Evolutionary conservation across 164 flowering plant species (phyloP).

Genomic region (Litsea cubeba): DNA sequence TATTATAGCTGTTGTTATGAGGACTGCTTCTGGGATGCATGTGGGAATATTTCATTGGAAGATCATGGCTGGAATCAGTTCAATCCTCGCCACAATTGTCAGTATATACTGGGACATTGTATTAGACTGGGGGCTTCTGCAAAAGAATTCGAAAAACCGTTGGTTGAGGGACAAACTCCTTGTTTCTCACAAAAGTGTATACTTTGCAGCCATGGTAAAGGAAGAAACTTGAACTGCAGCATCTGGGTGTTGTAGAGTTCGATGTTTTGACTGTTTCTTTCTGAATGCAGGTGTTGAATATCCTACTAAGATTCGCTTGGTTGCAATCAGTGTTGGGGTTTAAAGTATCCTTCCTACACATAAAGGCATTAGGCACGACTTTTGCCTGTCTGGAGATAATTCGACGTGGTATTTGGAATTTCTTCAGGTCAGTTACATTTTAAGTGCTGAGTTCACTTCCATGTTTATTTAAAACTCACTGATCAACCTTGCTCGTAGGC

Average conservation of each 20-base stretch:
- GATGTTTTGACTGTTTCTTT: background rate
- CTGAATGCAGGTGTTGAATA: constrained; percentile 46
- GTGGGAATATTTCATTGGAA: constrained; percentile 33
- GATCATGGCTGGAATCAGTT: constrained; percentile 46
- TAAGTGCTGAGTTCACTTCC: background rate
- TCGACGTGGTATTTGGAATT: constrained; percentile 79
- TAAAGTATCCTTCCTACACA: constrained; percentile 33
- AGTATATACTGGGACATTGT: constrained; percentile 74
- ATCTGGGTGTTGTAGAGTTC: background rate
- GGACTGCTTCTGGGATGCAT: constrained; percentile 43
- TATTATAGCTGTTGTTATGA: constrained; percentile 55
- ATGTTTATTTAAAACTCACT: too few relatives aligned
- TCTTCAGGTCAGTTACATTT: constrained; percentile 51
- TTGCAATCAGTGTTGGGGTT: constrained; percentile 49
- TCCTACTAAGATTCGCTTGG: constrained; percentile 67
- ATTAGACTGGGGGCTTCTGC: constrained; percentile 74
- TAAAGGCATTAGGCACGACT: constrained; percentile 28
- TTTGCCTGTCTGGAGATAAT: constrained; percentile 66
- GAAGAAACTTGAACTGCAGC: background rate
- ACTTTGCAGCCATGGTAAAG: constrained; percentile 59
- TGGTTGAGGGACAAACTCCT: constrained; percentile 62
- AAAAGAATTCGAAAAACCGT: constrained; percentile 47
- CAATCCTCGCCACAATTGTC: constrained; percentile 41
- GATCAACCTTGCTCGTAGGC: background rate
- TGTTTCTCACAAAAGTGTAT: constrained; percentile 46